Conservation (phyloP, 2,329 filamentous ascomycete genomes). For the Phialophora chinensis region DNA sequence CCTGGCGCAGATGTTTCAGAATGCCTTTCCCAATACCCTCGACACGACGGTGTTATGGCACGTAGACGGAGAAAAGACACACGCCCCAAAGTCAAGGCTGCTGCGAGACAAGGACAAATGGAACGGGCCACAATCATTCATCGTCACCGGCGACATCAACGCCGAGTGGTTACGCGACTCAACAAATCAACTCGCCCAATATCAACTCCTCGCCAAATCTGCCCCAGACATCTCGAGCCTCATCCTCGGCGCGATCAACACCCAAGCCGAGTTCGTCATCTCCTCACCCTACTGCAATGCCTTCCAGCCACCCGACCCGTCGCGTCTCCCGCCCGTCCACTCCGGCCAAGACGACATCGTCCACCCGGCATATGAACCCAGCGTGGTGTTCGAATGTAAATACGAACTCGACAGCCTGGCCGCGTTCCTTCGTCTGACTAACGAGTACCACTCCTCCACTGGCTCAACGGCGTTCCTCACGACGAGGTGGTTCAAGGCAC, state of each 20-base stretch:
- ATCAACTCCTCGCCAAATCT: constrained; percentile 81
- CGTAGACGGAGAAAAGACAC: constrained; percentile 62
- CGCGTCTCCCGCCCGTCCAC: constrained; percentile 70
- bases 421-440: constrained; percentile 83
- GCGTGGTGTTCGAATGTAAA: constrained; percentile 94
- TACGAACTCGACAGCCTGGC: constrained; percentile 97
- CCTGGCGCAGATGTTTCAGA: constrained; percentile 90
- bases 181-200: constrained; percentile 90
- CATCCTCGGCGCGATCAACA: constrained; percentile 92
- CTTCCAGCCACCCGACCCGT: constrained; percentile 91
- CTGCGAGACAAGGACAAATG: constrained; percentile 67
- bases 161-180: constrained; percentile 89
- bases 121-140: constrained; percentile 86
- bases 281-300: constrained; percentile 97
- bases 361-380: constrained; percentile 83
- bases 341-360: constrained; percentile 86
- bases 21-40: constrained; percentile 89
- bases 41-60: constrained; percentile 92
- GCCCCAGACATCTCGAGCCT: constrained; percentile 78
- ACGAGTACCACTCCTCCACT: constrained; percentile 84
- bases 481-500: constrained; percentile 75
- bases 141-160: constrained; percentile 92
- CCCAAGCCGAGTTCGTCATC: constrained; percentile 93
- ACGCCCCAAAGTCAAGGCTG: constrained; percentile 47
- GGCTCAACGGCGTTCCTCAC: constrained; percentile 79